Base-by-base conservation (phyloP, 768 basidiomycete species). In the Phallus indusiatus region DNA sequence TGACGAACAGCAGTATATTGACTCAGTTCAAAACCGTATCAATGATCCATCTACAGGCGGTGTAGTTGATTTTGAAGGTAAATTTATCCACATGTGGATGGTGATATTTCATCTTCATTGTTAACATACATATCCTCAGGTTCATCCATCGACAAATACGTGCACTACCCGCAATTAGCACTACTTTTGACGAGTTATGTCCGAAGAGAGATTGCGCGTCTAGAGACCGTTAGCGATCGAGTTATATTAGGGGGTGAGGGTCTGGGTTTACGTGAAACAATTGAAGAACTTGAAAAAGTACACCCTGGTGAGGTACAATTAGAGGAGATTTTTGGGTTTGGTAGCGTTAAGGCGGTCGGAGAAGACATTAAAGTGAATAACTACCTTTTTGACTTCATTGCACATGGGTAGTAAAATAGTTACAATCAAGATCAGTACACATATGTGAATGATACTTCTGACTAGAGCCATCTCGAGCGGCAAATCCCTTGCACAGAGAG, bases 81-180 rank as follows among this genome's bases (percentile, higher is more conserved):
- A 54, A 62, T 47, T 56, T 47, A 50, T 54, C 55, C 35, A 36
- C 56, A 21, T 53, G 57, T n/a, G 28, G 11, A 42, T 12, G 0
- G 18, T 48, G 17, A 28, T 12, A 34, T 56, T 28, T 5, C 4
- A 28, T 4, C 37, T 8, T 37, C 22, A 22, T 24, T n/a, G 3
- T 52, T 51, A 14, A n/a, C 47, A 50, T 82, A 10, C 85, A 88
- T 12, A 85, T 90, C 58, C 63, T 11, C 64, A 67, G 62, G 55
- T 46, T 63, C 64, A 1, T 50, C 61, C 42, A 47, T 60, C n/a
- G 79, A 81, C 68, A 79, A 81, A 64, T 88, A 90, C 63, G 76
- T 94, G 12, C 72, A 77, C 54, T 88, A 90, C 65, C 86, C 90
- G 1, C 79, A 84, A 67, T 76, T 85, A 10, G 85, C 96, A 81